Evolutionary conservation across 805 yeast species (phyloP).

Genomic region (Scheffersomyces coipomensis): DNA sequence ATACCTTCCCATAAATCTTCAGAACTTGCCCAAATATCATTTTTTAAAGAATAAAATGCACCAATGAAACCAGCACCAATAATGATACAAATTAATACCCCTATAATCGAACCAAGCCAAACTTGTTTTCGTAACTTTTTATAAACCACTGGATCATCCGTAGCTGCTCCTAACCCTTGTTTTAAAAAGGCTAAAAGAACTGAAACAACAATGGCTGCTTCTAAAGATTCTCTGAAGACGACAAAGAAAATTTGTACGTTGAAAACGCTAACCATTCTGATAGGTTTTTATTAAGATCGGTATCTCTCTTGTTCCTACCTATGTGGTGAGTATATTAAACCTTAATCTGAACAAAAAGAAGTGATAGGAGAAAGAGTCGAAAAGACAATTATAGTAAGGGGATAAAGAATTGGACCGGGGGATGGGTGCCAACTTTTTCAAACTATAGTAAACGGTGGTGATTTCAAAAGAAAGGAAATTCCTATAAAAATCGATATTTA

Average conservation of each 20-base stretch:
- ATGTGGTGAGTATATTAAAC: too few relatives aligned
- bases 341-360: too few relatives aligned
- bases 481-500: too few relatives aligned
- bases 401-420: too few relatives aligned
- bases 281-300: too few relatives aligned
- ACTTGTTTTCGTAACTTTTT: constrained; percentile 72
- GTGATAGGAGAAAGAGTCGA: too few relatives aligned
- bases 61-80: constrained; percentile 95
- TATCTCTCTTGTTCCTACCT: too few relatives aligned
- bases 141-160: constrained; percentile 52
- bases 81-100: constrained; percentile 74
- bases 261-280: constrained; percentile 53
- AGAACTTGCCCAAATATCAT: constrained; percentile 80
- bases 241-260: constrained; percentile 80
- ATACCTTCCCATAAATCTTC: constrained; percentile 98
- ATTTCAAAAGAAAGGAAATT: too few relatives aligned
- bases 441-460: too few relatives aligned
- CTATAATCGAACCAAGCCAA: constrained; percentile 77
- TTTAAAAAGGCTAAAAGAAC: constrained; percentile 88
- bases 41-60: constrained; percentile 77
- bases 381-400: too few relatives aligned
- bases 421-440: too few relatives aligned
- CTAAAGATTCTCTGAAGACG: constrained; percentile 90
- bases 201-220: constrained; percentile 88
- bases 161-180: constrained; percentile 70